A percentile compares a stretch with the other conserved stretches of the same genome.
Evolutionary conservation across 345 rosid genomes (phyloP).

Genomic region (Trapa incisa): DNA sequence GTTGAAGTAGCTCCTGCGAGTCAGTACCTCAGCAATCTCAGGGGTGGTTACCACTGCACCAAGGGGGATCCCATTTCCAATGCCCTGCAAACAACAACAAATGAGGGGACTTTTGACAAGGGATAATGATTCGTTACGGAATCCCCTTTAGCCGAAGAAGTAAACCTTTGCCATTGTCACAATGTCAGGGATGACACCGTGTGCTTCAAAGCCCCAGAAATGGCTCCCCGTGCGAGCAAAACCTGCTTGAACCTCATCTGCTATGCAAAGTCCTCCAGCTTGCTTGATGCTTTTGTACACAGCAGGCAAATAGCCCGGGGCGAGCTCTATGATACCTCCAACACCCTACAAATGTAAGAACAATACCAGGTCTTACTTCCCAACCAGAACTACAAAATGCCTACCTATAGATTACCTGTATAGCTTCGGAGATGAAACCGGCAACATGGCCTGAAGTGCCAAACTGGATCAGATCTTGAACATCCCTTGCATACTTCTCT

Average conservation of each 20-base stretch:
- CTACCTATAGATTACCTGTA: constrained; percentile 43
- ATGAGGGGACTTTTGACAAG: background rate
- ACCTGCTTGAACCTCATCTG: constrained; percentile 92
- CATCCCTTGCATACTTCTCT: constrained; percentile 70
- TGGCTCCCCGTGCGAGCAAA: constrained; percentile 73
- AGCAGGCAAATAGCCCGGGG: constrained; percentile 80
- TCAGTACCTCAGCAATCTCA: constrained; percentile 74
- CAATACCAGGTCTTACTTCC: too few species aligned
- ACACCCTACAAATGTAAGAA: constrained; percentile 47
- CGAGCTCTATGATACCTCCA: constrained; percentile 86
- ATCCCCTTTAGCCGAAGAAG: background rate
- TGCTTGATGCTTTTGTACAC: constrained; percentile 48
- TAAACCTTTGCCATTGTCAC: constrained; percentile 94
- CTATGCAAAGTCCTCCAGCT: constrained; percentile 91
- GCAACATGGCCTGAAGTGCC: constrained; percentile 85
- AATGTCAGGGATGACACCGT: constrained; percentile 93
- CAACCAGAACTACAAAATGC: too few species aligned
- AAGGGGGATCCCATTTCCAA: constrained; percentile 95
- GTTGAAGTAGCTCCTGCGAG: constrained; percentile 71
- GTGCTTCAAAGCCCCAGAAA: constrained; percentile 88
- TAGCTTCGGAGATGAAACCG: constrained; percentile 81
- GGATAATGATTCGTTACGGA: background rate
- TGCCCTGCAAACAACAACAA: constrained; percentile 36
- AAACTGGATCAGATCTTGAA: constrained; percentile 67
- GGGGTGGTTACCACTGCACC: constrained; percentile 98